A percentile compares a stretch with the other conserved stretches of the same genome.
phyloP scores from a whole-genome alignment of 495 filamentous ascomycete species.

The Aspergillus egyptiacus region DNA sequence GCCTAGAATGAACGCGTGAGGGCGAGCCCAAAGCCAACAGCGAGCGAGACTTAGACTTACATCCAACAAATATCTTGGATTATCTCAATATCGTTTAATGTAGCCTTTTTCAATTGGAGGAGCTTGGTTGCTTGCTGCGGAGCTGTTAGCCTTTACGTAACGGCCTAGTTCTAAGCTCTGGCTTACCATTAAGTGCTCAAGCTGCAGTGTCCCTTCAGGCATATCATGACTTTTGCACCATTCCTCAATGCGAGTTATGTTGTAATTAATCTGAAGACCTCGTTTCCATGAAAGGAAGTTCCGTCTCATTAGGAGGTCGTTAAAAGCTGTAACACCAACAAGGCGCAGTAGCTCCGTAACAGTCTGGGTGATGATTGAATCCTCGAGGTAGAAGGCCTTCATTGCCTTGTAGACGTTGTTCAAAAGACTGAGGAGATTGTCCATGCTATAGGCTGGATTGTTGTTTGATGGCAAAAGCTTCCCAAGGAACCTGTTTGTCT shows the following conservation, averaged over 20 bases:
- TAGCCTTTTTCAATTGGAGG: conserved; percentile 97
- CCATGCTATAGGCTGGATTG: conserved; percentile 94
- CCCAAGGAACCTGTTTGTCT: conserved; percentile 95
- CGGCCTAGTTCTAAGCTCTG: neutral
- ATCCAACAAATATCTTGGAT: conserved; percentile 99
- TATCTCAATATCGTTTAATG: conserved; percentile 98
- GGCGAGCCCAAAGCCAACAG: neutral
- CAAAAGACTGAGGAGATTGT: conserved; percentile 90
- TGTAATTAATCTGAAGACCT: conserved; percentile 99
- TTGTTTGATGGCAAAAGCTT: conserved; percentile 87
- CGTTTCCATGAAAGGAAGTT: conserved; percentile 99
- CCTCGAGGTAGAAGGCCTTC: conserved; percentile 96
- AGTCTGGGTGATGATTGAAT: conserved; percentile 89
- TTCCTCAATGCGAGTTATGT: conserved; percentile 98
- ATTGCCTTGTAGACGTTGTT: conserved; percentile 98
- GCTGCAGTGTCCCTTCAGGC: conserved; percentile 94
- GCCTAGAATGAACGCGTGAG: conserved; percentile 44
- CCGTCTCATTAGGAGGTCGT: conserved; percentile 93
- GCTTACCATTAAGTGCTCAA: conserved; percentile 94
- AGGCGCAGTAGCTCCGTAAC: conserved; percentile 89
- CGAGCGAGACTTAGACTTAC: conserved; percentile 44
- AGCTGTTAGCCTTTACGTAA: conserved; percentile 23
- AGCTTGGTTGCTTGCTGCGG: conserved; percentile 94
- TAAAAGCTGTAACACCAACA: conserved; percentile 97
- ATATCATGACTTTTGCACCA: conserved; percentile 99